Evolutionary conservation across 176 grass and related monocot species (phyloP).

Genomic region (Alopecurus myosuroides): DNA sequence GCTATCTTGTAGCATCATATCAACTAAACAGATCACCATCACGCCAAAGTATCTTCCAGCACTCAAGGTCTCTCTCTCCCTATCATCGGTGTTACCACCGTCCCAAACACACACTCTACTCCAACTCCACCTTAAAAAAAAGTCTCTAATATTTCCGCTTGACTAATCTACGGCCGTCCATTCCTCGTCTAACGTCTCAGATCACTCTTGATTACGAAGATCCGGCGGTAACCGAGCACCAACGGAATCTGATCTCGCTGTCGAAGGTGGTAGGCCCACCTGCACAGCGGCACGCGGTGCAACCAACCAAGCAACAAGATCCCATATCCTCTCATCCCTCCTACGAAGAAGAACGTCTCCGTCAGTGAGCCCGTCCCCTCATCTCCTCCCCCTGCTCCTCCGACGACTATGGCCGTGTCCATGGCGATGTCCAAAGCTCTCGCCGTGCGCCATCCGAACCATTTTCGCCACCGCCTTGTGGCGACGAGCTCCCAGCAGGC

Average conservation of each 20-base stretch:
- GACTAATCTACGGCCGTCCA: background rate
- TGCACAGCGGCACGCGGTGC: background rate
- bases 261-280: background rate
- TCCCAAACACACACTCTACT: background rate
- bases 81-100: background rate
- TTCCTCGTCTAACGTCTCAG: slow-evolving; percentile 1
- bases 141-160: background rate
- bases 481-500: slow-evolving; percentile 6
- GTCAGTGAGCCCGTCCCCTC: background rate
- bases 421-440: slow-evolving; percentile 31
- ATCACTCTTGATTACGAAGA: background rate
- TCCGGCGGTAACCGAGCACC: background rate
- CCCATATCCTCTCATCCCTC: slow-evolving; percentile 20
- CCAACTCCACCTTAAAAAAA: background rate
- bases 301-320: slow-evolving; percentile 29
- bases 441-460: background rate
- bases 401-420: slow-evolving; percentile 23
- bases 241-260: slow-evolving; percentile 8
- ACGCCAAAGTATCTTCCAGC: background rate
- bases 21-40: background rate
- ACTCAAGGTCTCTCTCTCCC: background rate
- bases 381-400: background rate
- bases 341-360: background rate
- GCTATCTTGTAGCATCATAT: background rate
- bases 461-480: slow-evolving; percentile 7